These are phyloP conservation scores for Vachellia pachyceras DNA, from an alignment of 306 rosid genomes.

Conservation along the genomic window DNA sequence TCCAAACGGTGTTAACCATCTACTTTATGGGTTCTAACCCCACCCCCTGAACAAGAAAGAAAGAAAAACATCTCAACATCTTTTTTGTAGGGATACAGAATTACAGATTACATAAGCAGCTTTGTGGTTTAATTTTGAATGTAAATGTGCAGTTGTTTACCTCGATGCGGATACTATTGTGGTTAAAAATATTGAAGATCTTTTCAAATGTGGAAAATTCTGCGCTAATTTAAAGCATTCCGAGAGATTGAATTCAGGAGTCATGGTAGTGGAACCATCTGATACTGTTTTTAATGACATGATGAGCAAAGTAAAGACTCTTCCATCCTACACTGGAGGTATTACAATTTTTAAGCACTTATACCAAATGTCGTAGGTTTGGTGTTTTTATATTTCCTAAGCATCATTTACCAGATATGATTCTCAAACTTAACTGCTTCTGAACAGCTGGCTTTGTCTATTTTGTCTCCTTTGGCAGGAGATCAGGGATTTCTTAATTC, in stretches of 20 bases:
- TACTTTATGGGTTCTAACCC: neutral
- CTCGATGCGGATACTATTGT: conserved; percentile 97
- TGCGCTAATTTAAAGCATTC: conserved; percentile 99
- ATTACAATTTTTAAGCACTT: conserved; percentile 3
- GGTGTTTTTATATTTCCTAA: conserved; percentile 6
- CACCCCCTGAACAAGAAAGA: neutral
- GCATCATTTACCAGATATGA: neutral
- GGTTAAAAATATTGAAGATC: conserved; percentile 85
- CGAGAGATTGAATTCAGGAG: conserved; percentile 97
- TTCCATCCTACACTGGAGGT: conserved; percentile 95
- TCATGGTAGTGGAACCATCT: conserved; percentile 96
- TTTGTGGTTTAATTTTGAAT: conserved; percentile 35
- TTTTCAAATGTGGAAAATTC: conserved; percentile 88
- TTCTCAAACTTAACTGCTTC: conserved; percentile 16
- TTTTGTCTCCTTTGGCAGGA: conserved; percentile 56
- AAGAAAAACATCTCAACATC: neutral
- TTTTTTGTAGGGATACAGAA: neutral
- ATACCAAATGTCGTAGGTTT: conserved; percentile 9
- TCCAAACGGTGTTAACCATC: neutral
- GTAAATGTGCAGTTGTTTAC: conserved; percentile 82
- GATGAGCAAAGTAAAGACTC: conserved; percentile 79
- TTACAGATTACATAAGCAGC: neutral
- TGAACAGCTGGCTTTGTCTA: conserved; percentile 20
- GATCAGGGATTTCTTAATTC: conserved; percentile 99
- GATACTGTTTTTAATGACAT: conserved; percentile 80